These are phyloP conservation scores for Elsinoe perseae DNA, from an alignment of 2,329 filamentous ascomycete species.

Conservation along the genomic window DNA sequence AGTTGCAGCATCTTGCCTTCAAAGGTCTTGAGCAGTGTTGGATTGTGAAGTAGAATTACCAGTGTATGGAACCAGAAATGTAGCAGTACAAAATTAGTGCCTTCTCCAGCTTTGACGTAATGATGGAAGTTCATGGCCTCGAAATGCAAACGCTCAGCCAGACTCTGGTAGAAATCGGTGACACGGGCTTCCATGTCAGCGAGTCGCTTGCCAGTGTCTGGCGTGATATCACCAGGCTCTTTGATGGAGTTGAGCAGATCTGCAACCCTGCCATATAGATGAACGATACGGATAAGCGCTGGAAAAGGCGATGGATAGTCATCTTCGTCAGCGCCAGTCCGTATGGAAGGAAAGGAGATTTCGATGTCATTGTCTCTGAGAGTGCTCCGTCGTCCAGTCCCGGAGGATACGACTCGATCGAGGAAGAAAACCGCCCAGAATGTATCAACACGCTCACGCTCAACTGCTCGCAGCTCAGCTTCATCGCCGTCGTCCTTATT, in stretches of 20 bases:
- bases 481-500: slow-evolving; percentile 29
- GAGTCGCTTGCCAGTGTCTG: slow-evolving; percentile 64
- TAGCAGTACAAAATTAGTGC: slow-evolving; percentile 76
- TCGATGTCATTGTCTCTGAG: slow-evolving; percentile 80
- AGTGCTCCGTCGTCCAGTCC: slow-evolving; percentile 75
- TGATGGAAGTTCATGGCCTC: slow-evolving; percentile 80
- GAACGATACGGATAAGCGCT: slow-evolving; percentile 72
- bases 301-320: slow-evolving; percentile 74
- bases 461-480: slow-evolving; percentile 56
- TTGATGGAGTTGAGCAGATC: slow-evolving; percentile 78
- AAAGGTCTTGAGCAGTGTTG: slow-evolving; percentile 72
- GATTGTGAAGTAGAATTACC: slow-evolving; percentile 77
- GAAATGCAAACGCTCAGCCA: slow-evolving; percentile 70
- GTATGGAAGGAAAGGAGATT: slow-evolving; percentile 56
- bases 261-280: slow-evolving; percentile 76
- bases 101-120: slow-evolving; percentile 71
- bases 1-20: slow-evolving; percentile 62
- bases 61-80: slow-evolving; percentile 87
- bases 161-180: slow-evolving; percentile 64
- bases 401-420: slow-evolving; percentile 79
- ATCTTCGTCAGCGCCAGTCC: slow-evolving; percentile 46
- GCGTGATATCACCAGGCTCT: slow-evolving; percentile 63
- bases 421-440: slow-evolving; percentile 88
- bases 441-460: slow-evolving; percentile 76
- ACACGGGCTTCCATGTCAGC: slow-evolving; percentile 73